Conservation (phyloP, 129 eudicot genomes). For the Chrysanthemum makinoi region DNA sequence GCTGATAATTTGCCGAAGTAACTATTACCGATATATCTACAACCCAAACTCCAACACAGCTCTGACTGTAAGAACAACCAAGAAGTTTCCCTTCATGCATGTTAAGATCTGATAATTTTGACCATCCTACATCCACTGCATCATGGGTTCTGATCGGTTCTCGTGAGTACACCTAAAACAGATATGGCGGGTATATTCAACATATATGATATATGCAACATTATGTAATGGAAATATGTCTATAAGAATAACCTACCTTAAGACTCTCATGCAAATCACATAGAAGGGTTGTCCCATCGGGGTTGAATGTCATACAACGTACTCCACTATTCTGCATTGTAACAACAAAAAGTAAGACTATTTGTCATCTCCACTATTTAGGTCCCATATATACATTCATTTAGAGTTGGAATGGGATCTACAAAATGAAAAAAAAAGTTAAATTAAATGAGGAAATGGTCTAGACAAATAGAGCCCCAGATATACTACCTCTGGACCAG, state of each 20-base stretch:
- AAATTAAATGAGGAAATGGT: no score
- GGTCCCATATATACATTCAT: no score
- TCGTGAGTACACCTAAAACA: constrained; percentile 82
- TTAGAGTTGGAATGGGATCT: no score
- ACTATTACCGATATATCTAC: constrained; percentile 82
- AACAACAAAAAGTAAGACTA: no score
- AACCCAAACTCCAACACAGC: constrained; percentile 99
- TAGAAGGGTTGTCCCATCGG: constrained; percentile 89
- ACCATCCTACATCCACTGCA: constrained; percentile 96
- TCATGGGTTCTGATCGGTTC: constrained; percentile 94
- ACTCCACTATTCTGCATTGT: constrained; percentile 73
- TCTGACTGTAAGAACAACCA: constrained; percentile 97
- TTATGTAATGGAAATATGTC: background rate
- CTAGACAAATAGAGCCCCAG: no score
- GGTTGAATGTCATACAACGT: constrained; percentile 89
- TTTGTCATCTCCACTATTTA: no score
- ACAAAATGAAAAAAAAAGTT: no score
- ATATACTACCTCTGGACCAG: constrained; percentile 80
- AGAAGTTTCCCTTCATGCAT: constrained; percentile 97
- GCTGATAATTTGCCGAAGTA: constrained; percentile 3
- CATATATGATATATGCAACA: constrained; percentile 2
- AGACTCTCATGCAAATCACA: no score
- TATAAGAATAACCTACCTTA: no score
- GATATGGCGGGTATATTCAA: background rate
- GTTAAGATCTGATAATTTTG: no score